A percentile compares a stretch with the other conserved stretches of the same genome.
phyloP scores from a whole-genome alignment of 2,329 filamentous ascomycete genomes.

The Ploettnerulaceae sp. region DNA sequence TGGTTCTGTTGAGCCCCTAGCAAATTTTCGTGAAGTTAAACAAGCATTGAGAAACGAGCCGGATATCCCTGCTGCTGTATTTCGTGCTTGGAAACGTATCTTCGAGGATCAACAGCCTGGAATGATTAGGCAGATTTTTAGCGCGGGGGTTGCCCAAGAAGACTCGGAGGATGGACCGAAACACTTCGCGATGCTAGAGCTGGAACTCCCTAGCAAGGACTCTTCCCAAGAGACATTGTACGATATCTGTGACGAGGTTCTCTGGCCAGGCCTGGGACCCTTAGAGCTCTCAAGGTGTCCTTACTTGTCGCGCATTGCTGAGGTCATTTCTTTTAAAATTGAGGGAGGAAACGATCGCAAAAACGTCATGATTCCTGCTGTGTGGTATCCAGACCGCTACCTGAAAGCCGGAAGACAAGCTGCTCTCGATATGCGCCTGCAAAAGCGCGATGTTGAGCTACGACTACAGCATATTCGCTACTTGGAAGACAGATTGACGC shows the following conservation, averaged over 20 bases:
- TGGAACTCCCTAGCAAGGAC: constrained; percentile 26
- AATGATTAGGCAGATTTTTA: constrained; percentile 28
- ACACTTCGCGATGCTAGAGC: constrained; percentile 32
- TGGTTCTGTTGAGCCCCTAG: constrained; percentile 48
- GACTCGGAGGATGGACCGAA: constrained; percentile 17
- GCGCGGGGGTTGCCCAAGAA: constrained; percentile 21
- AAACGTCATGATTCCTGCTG: constrained; percentile 46
- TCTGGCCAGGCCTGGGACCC: constrained; percentile 27
- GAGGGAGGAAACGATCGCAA: constrained; percentile 38
- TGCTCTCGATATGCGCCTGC: constrained; percentile 40
- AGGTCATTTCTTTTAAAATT: constrained; percentile 47
- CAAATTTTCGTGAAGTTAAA: constrained; percentile 28
- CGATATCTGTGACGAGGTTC: constrained; percentile 32
- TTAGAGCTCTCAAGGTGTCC: constrained; percentile 24
- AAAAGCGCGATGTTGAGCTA: constrained; percentile 29
- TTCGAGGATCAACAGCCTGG: constrained; percentile 13
- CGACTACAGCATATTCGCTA: constrained; percentile 26
- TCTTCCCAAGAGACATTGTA: constrained; percentile 30
- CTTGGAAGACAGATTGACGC: constrained; percentile 28
- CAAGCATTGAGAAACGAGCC: constrained; percentile 1
- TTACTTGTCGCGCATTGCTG: constrained; percentile 37
- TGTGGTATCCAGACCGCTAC: constrained; percentile 53
- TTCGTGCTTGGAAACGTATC: constrained; percentile 25
- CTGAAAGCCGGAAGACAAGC: constrained; percentile 42
- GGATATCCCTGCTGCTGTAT: constrained; percentile 29